These are phyloP conservation scores for Kluyveromyces sp. DNA, from an alignment of 1,139 yeast genomes.

Conservation along the genomic window DNA sequence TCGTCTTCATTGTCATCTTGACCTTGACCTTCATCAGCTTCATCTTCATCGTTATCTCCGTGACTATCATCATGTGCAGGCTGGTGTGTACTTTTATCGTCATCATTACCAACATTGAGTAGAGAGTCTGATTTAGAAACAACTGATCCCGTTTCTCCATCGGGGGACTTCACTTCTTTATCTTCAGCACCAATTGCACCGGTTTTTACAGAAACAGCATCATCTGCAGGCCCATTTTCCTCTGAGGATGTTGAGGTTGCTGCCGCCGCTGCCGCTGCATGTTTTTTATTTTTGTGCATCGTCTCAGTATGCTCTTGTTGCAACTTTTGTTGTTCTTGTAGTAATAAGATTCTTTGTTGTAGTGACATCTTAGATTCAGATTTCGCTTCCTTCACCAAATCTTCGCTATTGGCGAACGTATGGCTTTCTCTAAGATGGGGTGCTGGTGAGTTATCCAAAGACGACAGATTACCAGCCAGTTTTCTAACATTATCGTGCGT, in stretches of 20 bases:
- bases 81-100: not conserved
- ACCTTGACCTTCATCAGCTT: constrained; percentile 12
- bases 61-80: not conserved
- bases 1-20: constrained; percentile 33
- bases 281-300: constrained; percentile 7
- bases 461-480: not conserved
- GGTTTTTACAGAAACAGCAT: too few species aligned
- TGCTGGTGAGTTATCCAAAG: not conserved
- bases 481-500: not conserved
- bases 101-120: not conserved
- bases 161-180: too few species aligned
- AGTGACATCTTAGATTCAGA: constrained; percentile 46
- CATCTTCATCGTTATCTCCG: not conserved
- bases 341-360: constrained; percentile 76
- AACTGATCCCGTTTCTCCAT: too few species aligned
- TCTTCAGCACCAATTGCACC: too few species aligned
- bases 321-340: constrained; percentile 75
- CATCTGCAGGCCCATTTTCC: too few species aligned
- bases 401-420: constrained; percentile 3
- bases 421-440: not conserved
- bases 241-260: too few species aligned
- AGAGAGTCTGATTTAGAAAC: not conserved
- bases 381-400: constrained; percentile 31
- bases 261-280: not conserved
- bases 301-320: constrained; percentile 62